phyloP scores from a whole-genome alignment of 1,139 yeast species.

The Saccharomycopsis phalli region DNA sequence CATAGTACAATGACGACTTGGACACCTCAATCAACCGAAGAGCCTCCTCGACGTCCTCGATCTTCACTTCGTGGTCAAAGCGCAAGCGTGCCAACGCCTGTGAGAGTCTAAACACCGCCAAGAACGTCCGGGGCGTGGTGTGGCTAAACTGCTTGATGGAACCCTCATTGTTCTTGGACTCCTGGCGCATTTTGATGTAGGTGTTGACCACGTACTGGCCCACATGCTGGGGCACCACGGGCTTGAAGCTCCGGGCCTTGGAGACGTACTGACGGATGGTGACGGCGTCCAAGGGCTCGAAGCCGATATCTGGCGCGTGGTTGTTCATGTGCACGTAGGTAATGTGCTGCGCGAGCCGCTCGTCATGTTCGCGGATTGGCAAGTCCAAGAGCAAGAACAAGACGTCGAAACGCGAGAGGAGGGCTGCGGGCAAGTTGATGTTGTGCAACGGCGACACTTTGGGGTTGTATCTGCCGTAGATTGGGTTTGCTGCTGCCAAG shows the following conservation, averaged over 20 bases:
- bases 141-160: constrained; percentile 77
- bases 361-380: constrained; percentile 78
- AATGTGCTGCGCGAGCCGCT: constrained; percentile 83
- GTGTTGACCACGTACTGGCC: constrained; percentile 83
- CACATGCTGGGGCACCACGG: constrained; percentile 77
- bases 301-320: constrained; percentile 55
- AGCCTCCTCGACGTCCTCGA: constrained; percentile 92
- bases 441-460: constrained; percentile 87
- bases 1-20: constrained; percentile 64
- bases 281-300: constrained; percentile 69
- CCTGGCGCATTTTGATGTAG: constrained; percentile 88
- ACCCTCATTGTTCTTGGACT: constrained; percentile 68
- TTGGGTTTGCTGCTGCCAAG: constrained; percentile 95
- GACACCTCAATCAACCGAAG: constrained; percentile 79
- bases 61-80: constrained; percentile 60
- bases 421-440: constrained; percentile 93
- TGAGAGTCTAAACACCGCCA: constrained; percentile 85
- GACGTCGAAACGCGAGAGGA: constrained; percentile 89
- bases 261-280: constrained; percentile 85
- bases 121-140: constrained; percentile 88
- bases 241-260: constrained; percentile 77
- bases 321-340: constrained; percentile 93
- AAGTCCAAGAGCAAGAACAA: constrained; percentile 38
- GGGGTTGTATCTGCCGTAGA: constrained; percentile 92
- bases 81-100: constrained; percentile 92